Conservation (phyloP, 2,329 filamentous ascomycete genomes). For the Aurifilum marmelostoma region DNA sequence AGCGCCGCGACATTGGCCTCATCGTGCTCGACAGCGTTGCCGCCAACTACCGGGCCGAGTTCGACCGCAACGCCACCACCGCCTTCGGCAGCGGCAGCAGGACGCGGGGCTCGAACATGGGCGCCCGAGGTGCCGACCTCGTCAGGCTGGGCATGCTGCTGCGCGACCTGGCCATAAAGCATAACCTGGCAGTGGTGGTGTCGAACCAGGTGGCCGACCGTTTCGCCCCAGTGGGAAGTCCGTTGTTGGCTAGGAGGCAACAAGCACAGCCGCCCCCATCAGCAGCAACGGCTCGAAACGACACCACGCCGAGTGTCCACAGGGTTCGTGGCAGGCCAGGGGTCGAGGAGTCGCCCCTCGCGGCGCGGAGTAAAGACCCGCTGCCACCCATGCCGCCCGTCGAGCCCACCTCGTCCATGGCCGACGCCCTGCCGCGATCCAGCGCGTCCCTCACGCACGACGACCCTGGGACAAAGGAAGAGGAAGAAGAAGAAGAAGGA, state of each 20-base stretch:
- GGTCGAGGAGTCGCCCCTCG: slow-evolving; percentile 47
- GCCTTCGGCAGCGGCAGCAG: slow-evolving; percentile 15
- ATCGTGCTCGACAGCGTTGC: slow-evolving; percentile 90
- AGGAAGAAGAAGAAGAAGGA: slow-evolving; percentile 19
- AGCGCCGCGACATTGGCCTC: slow-evolving; percentile 76
- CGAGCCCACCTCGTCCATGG: slow-evolving; percentile 46
- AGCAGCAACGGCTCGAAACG: slow-evolving; percentile 26
- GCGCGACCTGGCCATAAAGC: slow-evolving; percentile 71
- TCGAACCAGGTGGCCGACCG: slow-evolving; percentile 95
- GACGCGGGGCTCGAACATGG: slow-evolving; percentile 61
- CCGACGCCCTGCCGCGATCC: slow-evolving; percentile 40
- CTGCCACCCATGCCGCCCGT: slow-evolving; percentile 35
- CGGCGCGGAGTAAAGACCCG: slow-evolving; percentile 46
- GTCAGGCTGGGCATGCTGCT: slow-evolving; percentile 76
- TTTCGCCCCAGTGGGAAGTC: slow-evolving; percentile 51
- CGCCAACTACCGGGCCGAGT: slow-evolving; percentile 93
- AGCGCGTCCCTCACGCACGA: slow-evolving; percentile 36
- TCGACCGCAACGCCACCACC: slow-evolving; percentile 58
- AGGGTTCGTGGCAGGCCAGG: neutral
- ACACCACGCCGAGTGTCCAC: slow-evolving; percentile 17
- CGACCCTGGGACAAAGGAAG: slow-evolving; percentile 27
- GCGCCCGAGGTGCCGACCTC: slow-evolving; percentile 75
- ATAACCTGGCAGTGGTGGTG: slow-evolving; percentile 83
- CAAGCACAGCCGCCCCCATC: slow-evolving; percentile 30
- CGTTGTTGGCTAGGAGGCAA: slow-evolving; percentile 30